Evolutionary conservation across 2,329 filamentous ascomycete species (phyloP).

Genomic region (Diaporthe velutina): DNA sequence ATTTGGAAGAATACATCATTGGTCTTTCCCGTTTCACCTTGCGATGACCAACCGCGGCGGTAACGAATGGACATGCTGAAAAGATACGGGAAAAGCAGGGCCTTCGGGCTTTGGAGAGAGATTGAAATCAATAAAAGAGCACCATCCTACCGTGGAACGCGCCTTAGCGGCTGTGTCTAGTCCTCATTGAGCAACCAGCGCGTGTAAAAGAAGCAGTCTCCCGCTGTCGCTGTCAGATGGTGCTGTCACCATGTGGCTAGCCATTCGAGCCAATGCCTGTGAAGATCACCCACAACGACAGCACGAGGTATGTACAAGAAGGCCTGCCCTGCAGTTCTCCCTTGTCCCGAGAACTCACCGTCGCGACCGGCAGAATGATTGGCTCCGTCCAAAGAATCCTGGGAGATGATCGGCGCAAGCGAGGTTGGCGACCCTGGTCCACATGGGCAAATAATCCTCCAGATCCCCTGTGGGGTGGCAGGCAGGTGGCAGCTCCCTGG

Average conservation of each 20-base stretch:
- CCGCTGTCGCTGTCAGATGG: slow-evolving; percentile 26
- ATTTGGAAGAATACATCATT: neutral
- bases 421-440: slow-evolving; percentile 31
- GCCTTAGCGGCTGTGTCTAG: slow-evolving; percentile 10
- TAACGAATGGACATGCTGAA: slow-evolving; percentile 2
- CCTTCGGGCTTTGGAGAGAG: slow-evolving; percentile 10
- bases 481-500: neutral
- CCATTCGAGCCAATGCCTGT: slow-evolving; percentile 1
- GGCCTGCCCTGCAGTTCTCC: slow-evolving; percentile 24
- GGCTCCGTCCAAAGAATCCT: slow-evolving; percentile 18
- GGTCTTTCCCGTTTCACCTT: slow-evolving; percentile 15
- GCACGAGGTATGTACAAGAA: neutral
- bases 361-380: neutral
- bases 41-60: slow-evolving; percentile 17
- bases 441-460: slow-evolving; percentile 26
- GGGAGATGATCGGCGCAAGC: slow-evolving; percentile 33
- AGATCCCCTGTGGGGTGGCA: slow-evolving; percentile 25
- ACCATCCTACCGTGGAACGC: slow-evolving; percentile 7
- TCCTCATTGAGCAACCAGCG: slow-evolving; percentile 35
- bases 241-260: slow-evolving; percentile 29
- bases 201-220: slow-evolving; percentile 15
- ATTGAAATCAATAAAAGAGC: slow-evolving; percentile 31
- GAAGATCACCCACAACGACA: slow-evolving; percentile 7
- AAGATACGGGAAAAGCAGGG: slow-evolving; percentile 14
- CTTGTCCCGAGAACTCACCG: slow-evolving; percentile 33